Evolutionary conservation across 129 eudicot genomes (phyloP), one percentile per base, ranked within the genome.

Genomic region (Flaveria sonorensis): DNA sequence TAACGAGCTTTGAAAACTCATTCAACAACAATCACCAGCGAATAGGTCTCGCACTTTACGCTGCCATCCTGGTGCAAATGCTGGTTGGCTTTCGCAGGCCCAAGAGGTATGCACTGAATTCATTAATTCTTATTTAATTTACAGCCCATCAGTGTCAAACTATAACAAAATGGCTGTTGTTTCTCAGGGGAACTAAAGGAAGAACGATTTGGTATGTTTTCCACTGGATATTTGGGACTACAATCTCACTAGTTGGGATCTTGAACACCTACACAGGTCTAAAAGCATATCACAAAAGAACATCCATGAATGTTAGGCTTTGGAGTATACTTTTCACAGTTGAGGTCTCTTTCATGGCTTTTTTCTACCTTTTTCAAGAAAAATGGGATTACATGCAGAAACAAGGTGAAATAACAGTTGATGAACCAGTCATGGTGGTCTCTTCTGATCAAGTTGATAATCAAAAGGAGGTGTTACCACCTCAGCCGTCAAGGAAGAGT

Each of bases 191-290:
- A 63, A 81, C 84, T 5, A 87, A 60, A 81, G 68, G 74, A 21
- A 82, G 96, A 72, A 81, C 83, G 28, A 14, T 81, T 6, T 90
- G 92, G 92, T 90, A 85, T 68, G 80, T 85, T 16, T 77, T 83
- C 26, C 96, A 90, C 50, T 90, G 96, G 96, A 70, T 90, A 72
- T 82, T 87, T 21, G 92, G 92, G 28, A 87, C 90, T 77, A 18
- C 82, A 68, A 60, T 80, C 24, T 82, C 84, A 51, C 36, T 90
- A 63, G 86, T 85, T 50, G 96, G 90, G 28, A 82, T 85, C 21
- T 43, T 87, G 72, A 90, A 90, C 81, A 84, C 84, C 21, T 90
- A 85, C 83, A 90, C 89, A 66, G 96, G 96, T 43, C 84, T 90
- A 68, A 73, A 84, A 43, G 90, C 90, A 60, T 90, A 87, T 72